Conservation (phyloP, 176 grass and related monocot species). For the Ensete ventricosum region DNA sequence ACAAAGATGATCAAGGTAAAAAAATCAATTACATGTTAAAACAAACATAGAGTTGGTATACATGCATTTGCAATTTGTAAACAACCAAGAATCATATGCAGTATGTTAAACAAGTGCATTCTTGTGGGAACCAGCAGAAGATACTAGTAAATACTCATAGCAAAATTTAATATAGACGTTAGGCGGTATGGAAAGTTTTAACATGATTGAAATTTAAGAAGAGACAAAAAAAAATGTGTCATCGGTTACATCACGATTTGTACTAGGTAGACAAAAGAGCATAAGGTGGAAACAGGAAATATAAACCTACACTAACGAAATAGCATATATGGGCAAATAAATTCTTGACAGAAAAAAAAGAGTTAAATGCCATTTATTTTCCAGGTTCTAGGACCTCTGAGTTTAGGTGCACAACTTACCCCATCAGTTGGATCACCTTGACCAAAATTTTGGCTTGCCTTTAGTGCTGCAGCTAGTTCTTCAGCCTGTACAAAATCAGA, state of each 20-base stretch:
- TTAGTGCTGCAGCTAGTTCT: conserved; percentile 75
- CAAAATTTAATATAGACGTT: no score
- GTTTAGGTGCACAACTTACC: conserved; percentile 28
- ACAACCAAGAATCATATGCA: no score
- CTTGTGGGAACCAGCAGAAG: no score
- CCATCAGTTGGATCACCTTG: conserved; percentile 38
- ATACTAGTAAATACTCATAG: no score
- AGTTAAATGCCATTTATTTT: not conserved
- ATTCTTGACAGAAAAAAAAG: not conserved
- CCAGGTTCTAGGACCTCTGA: not conserved
- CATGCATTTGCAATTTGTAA: no score
- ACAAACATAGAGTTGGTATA: no score
- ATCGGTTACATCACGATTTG: not conserved
- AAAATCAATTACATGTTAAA: no score
- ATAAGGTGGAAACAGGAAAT: not conserved
- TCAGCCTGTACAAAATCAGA: conserved; percentile 53
- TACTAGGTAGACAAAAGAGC: not conserved
- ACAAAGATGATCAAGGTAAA: not conserved
- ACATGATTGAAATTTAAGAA: not conserved
- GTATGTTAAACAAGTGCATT: no score
- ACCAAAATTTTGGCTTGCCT: conserved; percentile 47
- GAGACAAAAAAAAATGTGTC: not conserved
- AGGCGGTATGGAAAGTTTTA: no score
- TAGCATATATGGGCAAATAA: not conserved
- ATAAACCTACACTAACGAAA: not conserved